These are phyloP conservation scores for Flaveria ramosissima DNA, from an alignment of 129 eudicot species.

Conservation along the genomic window DNA sequence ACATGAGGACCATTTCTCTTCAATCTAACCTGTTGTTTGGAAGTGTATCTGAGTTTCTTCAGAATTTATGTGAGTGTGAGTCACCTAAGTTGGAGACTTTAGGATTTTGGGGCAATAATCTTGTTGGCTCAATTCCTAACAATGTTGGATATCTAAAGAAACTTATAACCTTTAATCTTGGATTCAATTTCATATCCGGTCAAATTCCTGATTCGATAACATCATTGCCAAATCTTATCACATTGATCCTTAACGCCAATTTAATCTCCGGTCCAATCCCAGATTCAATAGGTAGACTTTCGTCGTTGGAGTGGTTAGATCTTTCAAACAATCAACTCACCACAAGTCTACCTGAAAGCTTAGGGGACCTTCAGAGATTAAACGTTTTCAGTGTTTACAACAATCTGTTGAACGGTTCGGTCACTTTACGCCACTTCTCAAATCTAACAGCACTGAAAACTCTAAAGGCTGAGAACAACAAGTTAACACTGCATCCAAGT, in stretches of 20 bases:
- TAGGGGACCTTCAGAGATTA: constrained; percentile 24
- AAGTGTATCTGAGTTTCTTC: constrained; percentile 25
- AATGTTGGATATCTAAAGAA: constrained; percentile 23
- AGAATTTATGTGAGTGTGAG: constrained; percentile 24
- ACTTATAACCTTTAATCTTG: constrained; percentile 27
- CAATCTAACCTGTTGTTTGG: constrained; percentile 23
- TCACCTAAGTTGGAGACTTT: constrained; percentile 27
- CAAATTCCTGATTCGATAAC: constrained; percentile 32
- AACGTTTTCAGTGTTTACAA: background rate
- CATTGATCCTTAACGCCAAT: constrained; percentile 11
- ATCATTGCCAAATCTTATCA: constrained; percentile 10
- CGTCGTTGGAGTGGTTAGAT: constrained; percentile 9
- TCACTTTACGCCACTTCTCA: constrained; percentile 28
- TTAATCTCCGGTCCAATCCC: constrained; percentile 16
- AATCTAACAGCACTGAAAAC: constrained; percentile 21
- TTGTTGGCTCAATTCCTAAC: constrained; percentile 22
- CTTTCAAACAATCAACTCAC: constrained; percentile 18
- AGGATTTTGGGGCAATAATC: constrained; percentile 24
- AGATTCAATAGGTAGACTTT: constrained; percentile 12
- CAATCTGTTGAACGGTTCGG: constrained; percentile 35
- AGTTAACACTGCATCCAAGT: constrained; percentile 4
- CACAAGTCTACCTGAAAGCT: constrained; percentile 17
- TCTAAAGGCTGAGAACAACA: constrained; percentile 23
- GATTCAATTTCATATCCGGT: constrained; percentile 24
- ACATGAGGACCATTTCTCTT: constrained; percentile 19